These are phyloP conservation scores for Malbranchea zuffiana DNA, from an alignment of 2,329 filamentous ascomycete species.

Conservation along the genomic window DNA sequence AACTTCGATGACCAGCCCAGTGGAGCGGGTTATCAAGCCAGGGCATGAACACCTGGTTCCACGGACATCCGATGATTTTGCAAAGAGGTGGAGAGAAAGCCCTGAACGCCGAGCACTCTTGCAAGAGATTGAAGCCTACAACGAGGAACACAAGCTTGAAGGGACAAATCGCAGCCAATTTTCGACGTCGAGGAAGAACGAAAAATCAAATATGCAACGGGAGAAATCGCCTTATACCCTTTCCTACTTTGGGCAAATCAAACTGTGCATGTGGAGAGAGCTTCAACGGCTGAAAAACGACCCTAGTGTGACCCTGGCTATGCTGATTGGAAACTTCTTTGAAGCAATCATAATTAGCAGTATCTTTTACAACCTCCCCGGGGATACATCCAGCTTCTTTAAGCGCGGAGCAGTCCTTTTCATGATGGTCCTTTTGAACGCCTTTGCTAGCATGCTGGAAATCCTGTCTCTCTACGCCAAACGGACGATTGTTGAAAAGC, in stretches of 20 bases:
- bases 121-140: slow-evolving; percentile 35
- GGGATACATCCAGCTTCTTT: slow-evolving; percentile 60
- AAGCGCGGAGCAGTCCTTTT: slow-evolving; percentile 68
- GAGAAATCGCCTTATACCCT: slow-evolving; percentile 70
- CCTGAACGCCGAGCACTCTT: slow-evolving; percentile 35
- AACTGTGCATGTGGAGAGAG: slow-evolving; percentile 69
- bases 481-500: slow-evolving; percentile 85
- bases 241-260: slow-evolving; percentile 62
- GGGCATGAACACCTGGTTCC: slow-evolving; percentile 45
- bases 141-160: slow-evolving; percentile 31
- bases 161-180: slow-evolving; percentile 2
- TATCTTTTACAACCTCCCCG: slow-evolving; percentile 66
- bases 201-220: slow-evolving; percentile 41
- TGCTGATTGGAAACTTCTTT: slow-evolving; percentile 55
- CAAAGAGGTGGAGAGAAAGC: slow-evolving; percentile 47
- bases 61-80: slow-evolving; percentile 60
- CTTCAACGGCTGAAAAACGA: slow-evolving; percentile 67
- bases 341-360: slow-evolving; percentile 68
- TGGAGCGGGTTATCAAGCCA: slow-evolving; percentile 62
- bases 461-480: slow-evolving; percentile 75
- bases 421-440: slow-evolving; percentile 77
- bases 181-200: slow-evolving; percentile 26
- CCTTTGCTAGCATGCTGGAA: slow-evolving; percentile 67
- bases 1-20: slow-evolving; percentile 69
- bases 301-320: slow-evolving; percentile 58